These are phyloP conservation scores for Aegilops speltoides DNA, from an alignment of 176 grass and related monocot genomes.

Conservation along the genomic window DNA sequence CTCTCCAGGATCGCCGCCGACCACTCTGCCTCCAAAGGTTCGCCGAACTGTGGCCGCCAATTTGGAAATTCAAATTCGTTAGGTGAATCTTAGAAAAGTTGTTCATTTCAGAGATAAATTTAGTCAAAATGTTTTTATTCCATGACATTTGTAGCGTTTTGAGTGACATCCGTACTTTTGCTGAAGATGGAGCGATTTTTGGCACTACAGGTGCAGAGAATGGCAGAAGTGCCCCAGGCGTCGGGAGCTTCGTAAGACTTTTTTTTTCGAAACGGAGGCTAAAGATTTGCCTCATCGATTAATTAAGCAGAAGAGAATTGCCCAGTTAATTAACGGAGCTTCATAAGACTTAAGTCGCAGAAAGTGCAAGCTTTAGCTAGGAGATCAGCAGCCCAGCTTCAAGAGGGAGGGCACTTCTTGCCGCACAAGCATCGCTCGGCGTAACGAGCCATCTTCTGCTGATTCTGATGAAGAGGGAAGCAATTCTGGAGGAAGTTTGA, in stretches of 20 bases:
- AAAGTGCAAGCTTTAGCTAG: slow-evolving; percentile 55
- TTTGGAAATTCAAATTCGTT: not conserved
- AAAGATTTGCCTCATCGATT: no score
- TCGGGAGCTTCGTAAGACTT: slow-evolving; percentile 52
- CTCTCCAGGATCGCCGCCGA: slow-evolving; percentile 41
- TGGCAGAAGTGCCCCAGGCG: not conserved
- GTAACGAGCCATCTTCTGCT: not conserved
- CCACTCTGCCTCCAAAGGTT: slow-evolving; percentile 7
- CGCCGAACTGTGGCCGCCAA: not conserved
- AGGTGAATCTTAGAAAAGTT: not conserved
- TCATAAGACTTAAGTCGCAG: slow-evolving; percentile 57
- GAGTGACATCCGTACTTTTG: not conserved
- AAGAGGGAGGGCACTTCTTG: slow-evolving; percentile 25
- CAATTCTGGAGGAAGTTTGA: slow-evolving; percentile 16
- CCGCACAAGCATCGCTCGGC: not conserved
- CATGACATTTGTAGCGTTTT: not conserved
- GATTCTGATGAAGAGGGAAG: slow-evolving; percentile 16
- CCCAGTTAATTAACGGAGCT: no score
- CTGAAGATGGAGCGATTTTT: slow-evolving; percentile 20
- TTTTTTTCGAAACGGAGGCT: no score
- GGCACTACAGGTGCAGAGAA: slow-evolving; percentile 43
- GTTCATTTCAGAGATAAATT: not conserved
- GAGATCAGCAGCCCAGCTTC: slow-evolving; percentile 41
- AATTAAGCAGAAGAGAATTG: no score
- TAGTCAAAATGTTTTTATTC: not conserved